These are phyloP conservation scores for Leptomonas pyrrhocoris DNA, from an alignment of 208 protist genomes.

Conservation along the genomic window DNA sequence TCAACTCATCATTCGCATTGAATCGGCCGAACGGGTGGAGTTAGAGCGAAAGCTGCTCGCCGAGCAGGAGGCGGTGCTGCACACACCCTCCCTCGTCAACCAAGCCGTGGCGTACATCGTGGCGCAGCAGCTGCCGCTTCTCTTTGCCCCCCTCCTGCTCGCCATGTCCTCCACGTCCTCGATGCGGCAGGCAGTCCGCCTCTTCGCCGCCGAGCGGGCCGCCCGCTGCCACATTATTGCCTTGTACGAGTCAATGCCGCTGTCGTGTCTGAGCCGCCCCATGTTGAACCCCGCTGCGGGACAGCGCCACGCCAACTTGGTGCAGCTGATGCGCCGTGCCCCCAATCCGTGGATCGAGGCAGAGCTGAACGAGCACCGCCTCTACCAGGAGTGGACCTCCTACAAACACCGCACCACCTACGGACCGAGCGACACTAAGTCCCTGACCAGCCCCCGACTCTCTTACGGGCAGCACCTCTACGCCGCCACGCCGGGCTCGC, in stretches of 20 bases:
- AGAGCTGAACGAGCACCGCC: constrained; percentile 32
- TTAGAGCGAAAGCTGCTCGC: constrained; percentile 47
- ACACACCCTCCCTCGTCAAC: constrained; percentile 29
- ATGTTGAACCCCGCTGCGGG: constrained; percentile 52
- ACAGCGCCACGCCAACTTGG: constrained; percentile 37
- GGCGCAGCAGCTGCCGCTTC: constrained; percentile 37
- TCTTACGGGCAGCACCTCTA: constrained; percentile 2
- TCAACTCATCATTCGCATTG: constrained; percentile 57
- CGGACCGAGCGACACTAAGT: constrained; percentile 25
- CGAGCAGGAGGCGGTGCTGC: constrained; percentile 40
- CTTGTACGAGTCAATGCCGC: constrained; percentile 66
- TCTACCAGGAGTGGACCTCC: constrained; percentile 19
- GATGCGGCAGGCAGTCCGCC: constrained; percentile 51
- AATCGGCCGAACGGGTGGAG: constrained; percentile 65
- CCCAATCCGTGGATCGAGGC: constrained; percentile 34
- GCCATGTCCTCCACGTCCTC: constrained; percentile 40
- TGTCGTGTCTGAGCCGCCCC: constrained; percentile 60
- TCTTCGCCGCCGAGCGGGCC: constrained; percentile 65
- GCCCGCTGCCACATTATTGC: constrained; percentile 48
- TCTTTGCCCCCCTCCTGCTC: constrained; percentile 65
- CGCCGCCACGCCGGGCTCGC: neutral
- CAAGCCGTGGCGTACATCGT: constrained; percentile 32
- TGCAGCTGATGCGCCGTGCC: constrained; percentile 27
- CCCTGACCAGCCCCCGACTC: neutral
- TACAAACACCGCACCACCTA: constrained; percentile 14